These are phyloP conservation scores for Yarrowia divulgata DNA, from an alignment of 805 yeast species.

Conservation along the genomic window DNA sequence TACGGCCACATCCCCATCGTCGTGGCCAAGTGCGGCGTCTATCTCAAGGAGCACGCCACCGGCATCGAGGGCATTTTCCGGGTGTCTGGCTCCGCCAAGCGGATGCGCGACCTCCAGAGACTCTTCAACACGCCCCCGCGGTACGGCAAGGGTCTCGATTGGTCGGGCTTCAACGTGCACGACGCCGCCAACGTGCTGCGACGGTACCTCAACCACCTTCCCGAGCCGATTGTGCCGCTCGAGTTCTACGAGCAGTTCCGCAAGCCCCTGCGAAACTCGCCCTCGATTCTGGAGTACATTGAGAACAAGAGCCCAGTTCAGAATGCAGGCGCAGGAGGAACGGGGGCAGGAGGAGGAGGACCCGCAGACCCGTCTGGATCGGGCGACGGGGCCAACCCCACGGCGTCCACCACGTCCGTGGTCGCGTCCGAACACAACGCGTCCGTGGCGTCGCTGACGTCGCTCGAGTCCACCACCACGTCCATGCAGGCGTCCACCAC, in stretches of 20 bases:
- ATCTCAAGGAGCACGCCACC: conserved; percentile 71
- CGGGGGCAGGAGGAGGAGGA: conserved; percentile 10
- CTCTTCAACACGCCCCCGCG: conserved; percentile 86
- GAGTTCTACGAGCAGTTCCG: conserved; percentile 78
- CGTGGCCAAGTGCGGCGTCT: conserved; percentile 95
- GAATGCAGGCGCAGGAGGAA: conserved; percentile 18
- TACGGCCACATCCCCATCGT: conserved; percentile 92
- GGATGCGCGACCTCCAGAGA: conserved; percentile 84
- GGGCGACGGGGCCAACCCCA: conserved; percentile 8
- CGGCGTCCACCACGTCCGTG: conserved; percentile 26
- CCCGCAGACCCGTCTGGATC: neutral
- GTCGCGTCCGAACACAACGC: conserved; percentile 14
- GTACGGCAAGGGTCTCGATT: conserved; percentile 83
- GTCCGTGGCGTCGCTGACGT: conserved; percentile 30
- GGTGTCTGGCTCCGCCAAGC: conserved; percentile 87
- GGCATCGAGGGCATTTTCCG: conserved; percentile 91
- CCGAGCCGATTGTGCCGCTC: conserved; percentile 90
- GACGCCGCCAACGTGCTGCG: conserved; percentile 93
- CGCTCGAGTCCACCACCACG: conserved; percentile 29
- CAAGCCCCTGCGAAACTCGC: conserved; percentile 68
- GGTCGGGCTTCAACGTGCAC: conserved; percentile 96
- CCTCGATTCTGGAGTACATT: conserved; percentile 70
- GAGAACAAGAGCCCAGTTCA: conserved; percentile 59
- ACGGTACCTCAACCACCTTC: conserved; percentile 82
- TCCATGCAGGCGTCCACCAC: conserved; percentile 32